Evolutionary conservation across 371 early-diverging fungal genomes (phyloP).

Genomic region (Apophysomyces trapeziformis): DNA sequence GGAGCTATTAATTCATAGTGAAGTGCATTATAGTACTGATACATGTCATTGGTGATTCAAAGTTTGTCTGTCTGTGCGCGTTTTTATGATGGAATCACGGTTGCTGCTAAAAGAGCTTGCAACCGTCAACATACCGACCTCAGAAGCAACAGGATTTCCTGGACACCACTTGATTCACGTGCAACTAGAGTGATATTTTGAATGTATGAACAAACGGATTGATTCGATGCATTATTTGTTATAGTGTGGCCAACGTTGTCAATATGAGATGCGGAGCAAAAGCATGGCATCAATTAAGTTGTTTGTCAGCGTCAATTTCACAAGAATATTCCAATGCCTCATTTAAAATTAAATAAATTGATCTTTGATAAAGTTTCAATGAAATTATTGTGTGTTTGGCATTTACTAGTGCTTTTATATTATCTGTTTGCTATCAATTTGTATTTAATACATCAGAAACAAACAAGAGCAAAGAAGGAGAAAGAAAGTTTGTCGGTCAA

Average conservation of each 20-base stretch:
- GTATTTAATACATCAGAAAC: not conserved
- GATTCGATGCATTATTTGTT: not conserved
- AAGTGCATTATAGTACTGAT: not conserved
- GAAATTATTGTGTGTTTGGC: too few relatives aligned
- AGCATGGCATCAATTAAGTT: not conserved
- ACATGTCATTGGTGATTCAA: not conserved
- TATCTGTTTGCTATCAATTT: too few relatives aligned
- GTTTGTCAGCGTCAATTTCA: not conserved
- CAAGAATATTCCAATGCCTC: too few relatives aligned
- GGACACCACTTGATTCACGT: not conserved
- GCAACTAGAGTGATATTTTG: not conserved
- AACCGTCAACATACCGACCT: not conserved
- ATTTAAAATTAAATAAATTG: too few relatives aligned
- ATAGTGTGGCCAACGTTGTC: not conserved
- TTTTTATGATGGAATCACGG: not conserved
- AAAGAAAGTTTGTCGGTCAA: too few relatives aligned
- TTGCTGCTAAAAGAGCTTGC: not conserved
- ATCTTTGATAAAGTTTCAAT: too few relatives aligned
- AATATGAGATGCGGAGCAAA: not conserved
- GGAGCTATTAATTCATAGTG: not conserved
- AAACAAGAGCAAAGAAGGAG: not conserved
- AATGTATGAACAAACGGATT: not conserved
- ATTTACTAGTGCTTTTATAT: too few relatives aligned
- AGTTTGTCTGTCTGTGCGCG: not conserved
- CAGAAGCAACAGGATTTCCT: not conserved